Percentiles rank a stretch among this genome's conserved stretches.
phyloP scores from a whole-genome alignment of 2,329 filamentous ascomycete species.

The Fusarium pseudograminearum region DNA sequence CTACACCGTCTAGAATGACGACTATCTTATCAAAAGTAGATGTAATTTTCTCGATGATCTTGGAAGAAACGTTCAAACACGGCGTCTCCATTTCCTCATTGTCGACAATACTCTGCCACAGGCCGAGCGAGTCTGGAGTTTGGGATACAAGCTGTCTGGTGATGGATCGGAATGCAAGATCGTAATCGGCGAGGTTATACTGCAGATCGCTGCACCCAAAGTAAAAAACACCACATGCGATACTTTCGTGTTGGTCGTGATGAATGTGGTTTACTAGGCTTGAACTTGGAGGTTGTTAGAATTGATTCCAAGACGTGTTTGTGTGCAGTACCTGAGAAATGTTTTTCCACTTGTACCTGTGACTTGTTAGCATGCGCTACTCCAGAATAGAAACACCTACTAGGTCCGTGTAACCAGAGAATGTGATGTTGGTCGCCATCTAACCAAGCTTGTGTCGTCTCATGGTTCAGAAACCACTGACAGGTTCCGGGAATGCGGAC shows the following conservation, averaged over 20 bases:
- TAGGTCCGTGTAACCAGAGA: conserved; percentile 16
- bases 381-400: fast-evolving
- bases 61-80: fast-evolving
- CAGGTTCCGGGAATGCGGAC: background rate
- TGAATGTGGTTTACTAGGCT: background rate
- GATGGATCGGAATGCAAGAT: background rate
- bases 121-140: background rate
- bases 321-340: background rate
- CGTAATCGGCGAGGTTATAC: background rate
- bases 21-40: fast-evolving
- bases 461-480: conserved; percentile 4
- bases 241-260: fast-evolving
- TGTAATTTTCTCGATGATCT: background rate
- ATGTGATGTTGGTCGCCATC: fast-evolving
- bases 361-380: background rate
- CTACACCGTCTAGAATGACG: background rate
- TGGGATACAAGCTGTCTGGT: background rate
- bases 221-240: background rate
- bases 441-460: background rate
- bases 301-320: fast-evolving
- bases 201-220: background rate
- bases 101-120: fast-evolving
- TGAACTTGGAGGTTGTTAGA: background rate
- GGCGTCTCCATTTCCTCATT: background rate
- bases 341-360: conserved; percentile 17